Conservation (phyloP, 441 rosid genomes). For the Corymbia citriodora region DNA sequence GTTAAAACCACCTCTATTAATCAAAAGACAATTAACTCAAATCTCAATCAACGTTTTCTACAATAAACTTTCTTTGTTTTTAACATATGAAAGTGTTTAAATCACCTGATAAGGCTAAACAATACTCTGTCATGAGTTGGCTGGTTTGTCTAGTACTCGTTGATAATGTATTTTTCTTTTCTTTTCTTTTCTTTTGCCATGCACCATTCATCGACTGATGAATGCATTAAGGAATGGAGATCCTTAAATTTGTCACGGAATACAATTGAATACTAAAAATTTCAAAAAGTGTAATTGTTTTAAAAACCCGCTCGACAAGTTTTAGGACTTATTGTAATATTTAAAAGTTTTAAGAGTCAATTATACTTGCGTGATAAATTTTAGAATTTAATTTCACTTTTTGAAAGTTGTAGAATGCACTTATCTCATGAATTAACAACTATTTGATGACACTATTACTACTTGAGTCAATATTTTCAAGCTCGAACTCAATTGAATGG, state of each 20-base stretch:
- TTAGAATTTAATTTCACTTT: too few relatives aligned
- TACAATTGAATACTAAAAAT: too few relatives aligned
- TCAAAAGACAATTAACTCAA: neutral
- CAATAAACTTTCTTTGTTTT: neutral
- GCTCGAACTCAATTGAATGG: neutral
- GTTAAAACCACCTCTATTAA: neutral
- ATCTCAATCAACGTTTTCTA: neutral
- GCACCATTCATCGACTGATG: neutral
- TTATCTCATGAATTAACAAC: neutral
- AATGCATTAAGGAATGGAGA: too few relatives aligned
- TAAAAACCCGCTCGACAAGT: accelerated
- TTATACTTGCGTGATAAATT: accelerated
- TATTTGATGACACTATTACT: neutral
- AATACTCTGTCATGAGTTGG: neutral
- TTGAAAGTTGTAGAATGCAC: accelerated
- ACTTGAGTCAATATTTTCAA: neutral
- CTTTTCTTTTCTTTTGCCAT: too few relatives aligned
- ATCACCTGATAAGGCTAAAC: too few relatives aligned
- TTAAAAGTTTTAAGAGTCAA: too few relatives aligned
- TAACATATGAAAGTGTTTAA: too few relatives aligned
- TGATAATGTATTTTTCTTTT: too few relatives aligned
- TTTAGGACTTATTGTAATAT: accelerated
- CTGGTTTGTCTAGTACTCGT: neutral
- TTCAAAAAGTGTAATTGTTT: too few relatives aligned
- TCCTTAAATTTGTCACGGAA: too few relatives aligned